Conservation (phyloP, 2,329 filamentous ascomycete genomes). For the Bipolaris cookei region DNA sequence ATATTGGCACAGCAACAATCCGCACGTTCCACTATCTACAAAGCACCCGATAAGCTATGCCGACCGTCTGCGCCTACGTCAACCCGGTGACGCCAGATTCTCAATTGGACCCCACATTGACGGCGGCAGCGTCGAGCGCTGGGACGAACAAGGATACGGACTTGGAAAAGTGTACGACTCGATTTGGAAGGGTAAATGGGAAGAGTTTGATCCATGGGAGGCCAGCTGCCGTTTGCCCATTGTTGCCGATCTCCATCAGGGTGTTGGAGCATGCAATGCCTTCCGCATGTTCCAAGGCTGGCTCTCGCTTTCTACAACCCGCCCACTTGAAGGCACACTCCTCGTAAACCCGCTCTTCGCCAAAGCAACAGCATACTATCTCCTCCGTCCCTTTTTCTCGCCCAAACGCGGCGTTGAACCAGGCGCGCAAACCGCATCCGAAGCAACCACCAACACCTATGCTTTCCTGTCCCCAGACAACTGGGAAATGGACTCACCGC, state of each 20-base stretch:
- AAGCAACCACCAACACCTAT: slow-evolving; percentile 38
- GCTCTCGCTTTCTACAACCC: slow-evolving; percentile 77
- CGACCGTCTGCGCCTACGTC: slow-evolving; percentile 60
- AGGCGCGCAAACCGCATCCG: slow-evolving; percentile 41
- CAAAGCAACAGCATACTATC: slow-evolving; percentile 77
- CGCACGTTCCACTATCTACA: slow-evolving; percentile 52
- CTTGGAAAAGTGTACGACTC: slow-evolving; percentile 71
- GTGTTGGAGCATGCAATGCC: slow-evolving; percentile 80
- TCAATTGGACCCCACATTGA: slow-evolving; percentile 64
- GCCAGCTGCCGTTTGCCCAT: slow-evolving; percentile 71
- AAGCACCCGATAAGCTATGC: slow-evolving; percentile 57
- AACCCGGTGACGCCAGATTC: slow-evolving; percentile 60
- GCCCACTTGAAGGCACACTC: slow-evolving; percentile 77
- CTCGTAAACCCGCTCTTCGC: slow-evolving; percentile 79
- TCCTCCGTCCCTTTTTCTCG: slow-evolving; percentile 84
- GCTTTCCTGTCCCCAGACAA: slow-evolving; percentile 62
- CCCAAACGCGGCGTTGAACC: slow-evolving; percentile 52
- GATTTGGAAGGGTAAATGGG: slow-evolving; percentile 78
- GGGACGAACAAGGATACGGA: slow-evolving; percentile 67
- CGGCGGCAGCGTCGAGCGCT: slow-evolving; percentile 59
- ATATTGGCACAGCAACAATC: slow-evolving; percentile 56
- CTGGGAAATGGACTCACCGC: slow-evolving; percentile 63
- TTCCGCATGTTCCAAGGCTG: slow-evolving; percentile 92
- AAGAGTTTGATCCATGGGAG: slow-evolving; percentile 83
- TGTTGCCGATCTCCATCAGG: slow-evolving; percentile 77